These are phyloP conservation scores for Monosporascus sp. DNA, from an alignment of 2,329 filamentous ascomycete species.

Conservation along the genomic window DNA sequence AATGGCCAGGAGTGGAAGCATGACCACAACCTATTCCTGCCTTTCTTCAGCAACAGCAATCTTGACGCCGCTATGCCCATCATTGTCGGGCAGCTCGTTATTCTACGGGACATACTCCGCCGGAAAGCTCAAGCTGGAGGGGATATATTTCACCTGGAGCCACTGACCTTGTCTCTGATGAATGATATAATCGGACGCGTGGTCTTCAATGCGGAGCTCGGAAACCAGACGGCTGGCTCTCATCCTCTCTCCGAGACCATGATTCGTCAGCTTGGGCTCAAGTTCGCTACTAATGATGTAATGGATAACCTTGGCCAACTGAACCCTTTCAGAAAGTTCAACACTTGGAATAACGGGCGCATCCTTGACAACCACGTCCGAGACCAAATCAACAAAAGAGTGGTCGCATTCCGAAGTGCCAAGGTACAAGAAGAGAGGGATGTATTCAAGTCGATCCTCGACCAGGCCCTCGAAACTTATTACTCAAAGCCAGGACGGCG, in stretches of 20 bases:
- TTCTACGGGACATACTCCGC: constrained; percentile 20
- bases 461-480: constrained; percentile 26
- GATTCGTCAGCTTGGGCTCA: constrained; percentile 21
- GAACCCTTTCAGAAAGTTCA: constrained; percentile 22
- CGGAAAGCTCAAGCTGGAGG: constrained; percentile 11
- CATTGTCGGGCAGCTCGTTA: constrained; percentile 22
- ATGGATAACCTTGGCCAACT: constrained; percentile 20
- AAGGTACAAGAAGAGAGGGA: constrained; percentile 13
- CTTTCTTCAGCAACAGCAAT: constrained; percentile 27
- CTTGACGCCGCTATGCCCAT: constrained; percentile 23
- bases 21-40: constrained; percentile 22
- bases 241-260: constrained; percentile 26
- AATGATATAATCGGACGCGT: constrained; percentile 27
- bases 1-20: constrained; percentile 26
- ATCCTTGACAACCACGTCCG: constrained; percentile 23
- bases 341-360: constrained; percentile 27
- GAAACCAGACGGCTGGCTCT: constrained; percentile 22
- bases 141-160: constrained; percentile 17
- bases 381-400: constrained; percentile 19
- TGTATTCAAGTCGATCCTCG: constrained; percentile 25
- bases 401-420: constrained; percentile 15
- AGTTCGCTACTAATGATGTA: constrained; percentile 20
- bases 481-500: constrained; percentile 18
- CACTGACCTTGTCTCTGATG: constrained; percentile 23
- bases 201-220: constrained; percentile 25